Conservation (phyloP, 2,329 filamentous ascomycete species). For the Plenodomus biglobosus region DNA sequence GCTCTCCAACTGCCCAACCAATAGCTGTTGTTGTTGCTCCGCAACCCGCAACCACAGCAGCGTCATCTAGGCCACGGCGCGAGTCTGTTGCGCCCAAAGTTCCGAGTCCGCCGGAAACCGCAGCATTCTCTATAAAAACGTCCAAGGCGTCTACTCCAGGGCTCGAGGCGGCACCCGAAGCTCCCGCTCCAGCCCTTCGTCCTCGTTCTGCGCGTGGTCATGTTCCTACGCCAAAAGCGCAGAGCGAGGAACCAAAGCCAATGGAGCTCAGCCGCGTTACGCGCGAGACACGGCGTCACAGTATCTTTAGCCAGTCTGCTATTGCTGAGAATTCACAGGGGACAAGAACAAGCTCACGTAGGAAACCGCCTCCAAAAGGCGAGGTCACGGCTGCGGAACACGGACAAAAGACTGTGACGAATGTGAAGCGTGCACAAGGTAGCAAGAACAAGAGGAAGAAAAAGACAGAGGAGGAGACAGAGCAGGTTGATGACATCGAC, state of each 20-base stretch:
- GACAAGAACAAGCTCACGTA: constrained; percentile 53
- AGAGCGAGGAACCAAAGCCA: constrained; percentile 51
- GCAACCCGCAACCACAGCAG: constrained; percentile 28
- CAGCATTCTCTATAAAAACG: constrained; percentile 17
- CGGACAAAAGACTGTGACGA: constrained; percentile 65
- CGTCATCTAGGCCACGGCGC: constrained; percentile 39
- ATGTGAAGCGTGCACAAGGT: constrained; percentile 65
- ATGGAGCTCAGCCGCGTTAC: constrained; percentile 40
- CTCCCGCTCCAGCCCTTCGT: constrained; percentile 20
- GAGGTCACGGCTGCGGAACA: constrained; percentile 65
- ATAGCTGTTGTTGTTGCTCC: constrained; percentile 7
- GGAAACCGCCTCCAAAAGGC: constrained; percentile 72
- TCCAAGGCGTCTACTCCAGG: constrained; percentile 22
- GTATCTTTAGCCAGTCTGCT: constrained; percentile 49
- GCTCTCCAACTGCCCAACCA: constrained; percentile 11
- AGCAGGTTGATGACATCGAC: constrained; percentile 58
- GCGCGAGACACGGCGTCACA: constrained; percentile 48
- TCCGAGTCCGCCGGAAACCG: constrained; percentile 22
- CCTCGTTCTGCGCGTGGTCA: constrained; percentile 46
- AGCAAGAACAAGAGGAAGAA: constrained; percentile 54
- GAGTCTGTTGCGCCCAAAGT: constrained; percentile 36
- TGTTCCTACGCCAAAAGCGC: constrained; percentile 47
- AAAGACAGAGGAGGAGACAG: constrained; percentile 26
- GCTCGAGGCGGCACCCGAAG: constrained; percentile 14
- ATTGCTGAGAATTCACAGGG: constrained; percentile 25